Conservation (phyloP, 345 rosid genomes). For the Carallia pectinifolia region DNA sequence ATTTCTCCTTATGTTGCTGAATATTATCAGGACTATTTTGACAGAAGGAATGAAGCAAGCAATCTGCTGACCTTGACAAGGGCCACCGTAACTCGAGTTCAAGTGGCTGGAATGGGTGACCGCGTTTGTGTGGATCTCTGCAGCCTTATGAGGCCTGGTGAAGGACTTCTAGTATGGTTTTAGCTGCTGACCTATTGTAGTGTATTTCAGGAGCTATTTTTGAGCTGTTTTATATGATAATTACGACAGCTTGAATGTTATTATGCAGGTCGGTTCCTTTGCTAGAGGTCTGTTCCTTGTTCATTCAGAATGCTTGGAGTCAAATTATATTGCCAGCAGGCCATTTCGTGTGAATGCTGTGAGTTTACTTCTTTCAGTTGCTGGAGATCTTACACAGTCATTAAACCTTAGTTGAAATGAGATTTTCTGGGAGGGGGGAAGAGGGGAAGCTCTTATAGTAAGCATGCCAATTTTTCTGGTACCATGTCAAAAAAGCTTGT, state of each 20-base stretch:
- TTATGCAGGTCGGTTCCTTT: conserved; percentile 76
- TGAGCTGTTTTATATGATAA: neutral
- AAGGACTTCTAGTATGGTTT: conserved; percentile 77
- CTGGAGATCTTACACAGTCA: too few relatives aligned
- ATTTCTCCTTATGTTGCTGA: conserved; percentile 33
- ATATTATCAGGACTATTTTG: conserved; percentile 67
- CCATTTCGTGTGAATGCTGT: conserved; percentile 94
- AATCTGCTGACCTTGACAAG: conserved; percentile 51
- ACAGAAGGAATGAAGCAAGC: conserved; percentile 62
- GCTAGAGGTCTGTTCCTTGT: conserved; percentile 91
- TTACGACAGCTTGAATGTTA: neutral
- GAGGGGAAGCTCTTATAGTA: too few relatives aligned
- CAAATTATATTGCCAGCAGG: conserved; percentile 81
- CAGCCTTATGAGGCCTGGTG: conserved; percentile 89
- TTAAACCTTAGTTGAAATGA: too few relatives aligned
- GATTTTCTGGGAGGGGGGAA: too few relatives aligned
- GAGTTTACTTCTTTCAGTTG: conserved; percentile 23
- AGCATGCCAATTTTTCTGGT: too few relatives aligned
- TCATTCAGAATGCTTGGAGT: conserved; percentile 88
- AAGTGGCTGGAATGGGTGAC: conserved; percentile 81
- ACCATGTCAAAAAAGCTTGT: too few relatives aligned
- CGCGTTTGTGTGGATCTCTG: conserved; percentile 93
- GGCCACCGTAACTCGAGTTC: conserved; percentile 57
- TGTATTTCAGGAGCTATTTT: conserved; percentile 1
- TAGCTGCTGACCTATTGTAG: neutral